Percentiles rank a stretch among this genome's conserved stretches.
phyloP scores from a whole-genome alignment of 2,329 filamentous ascomycete species.

The Ophiostoma pallidulum region DNA sequence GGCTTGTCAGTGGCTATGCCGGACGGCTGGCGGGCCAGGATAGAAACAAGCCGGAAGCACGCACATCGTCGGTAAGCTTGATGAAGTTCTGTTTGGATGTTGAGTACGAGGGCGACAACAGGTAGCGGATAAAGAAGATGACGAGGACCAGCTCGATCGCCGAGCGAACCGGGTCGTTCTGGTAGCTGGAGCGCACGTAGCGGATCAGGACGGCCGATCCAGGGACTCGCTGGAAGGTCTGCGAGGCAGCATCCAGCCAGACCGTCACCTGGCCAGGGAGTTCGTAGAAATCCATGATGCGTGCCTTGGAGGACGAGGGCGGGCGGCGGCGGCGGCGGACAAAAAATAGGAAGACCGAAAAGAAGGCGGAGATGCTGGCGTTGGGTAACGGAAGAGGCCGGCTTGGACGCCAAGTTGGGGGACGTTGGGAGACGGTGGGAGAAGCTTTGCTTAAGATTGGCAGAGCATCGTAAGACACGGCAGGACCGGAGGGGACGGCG shows the following conservation, averaged over 20 bases:
- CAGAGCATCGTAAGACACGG: neutral
- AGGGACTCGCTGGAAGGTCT: conserved; percentile 79
- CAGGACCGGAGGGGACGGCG: neutral
- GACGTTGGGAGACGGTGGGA: too few relatives aligned
- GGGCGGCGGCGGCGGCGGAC: too few relatives aligned
- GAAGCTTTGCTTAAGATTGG: too few relatives aligned
- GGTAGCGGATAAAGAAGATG: conserved; percentile 89
- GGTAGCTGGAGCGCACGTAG: conserved; percentile 95
- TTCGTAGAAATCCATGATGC: conserved; percentile 54
- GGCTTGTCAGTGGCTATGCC: too few relatives aligned
- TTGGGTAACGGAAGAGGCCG: too few relatives aligned
- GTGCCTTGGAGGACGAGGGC: neutral
- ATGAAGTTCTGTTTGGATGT: conserved; percentile 86
- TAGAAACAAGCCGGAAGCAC: conserved; percentile 6
- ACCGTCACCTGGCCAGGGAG: conserved; percentile 44
- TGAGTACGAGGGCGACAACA: conserved; percentile 85
- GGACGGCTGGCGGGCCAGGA: too few relatives aligned
- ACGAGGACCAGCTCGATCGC: conserved; percentile 89
- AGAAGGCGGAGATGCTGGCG: too few relatives aligned
- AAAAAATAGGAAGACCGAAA: neutral
- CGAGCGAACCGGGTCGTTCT: conserved; percentile 89
- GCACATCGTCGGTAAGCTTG: conserved; percentile 68
- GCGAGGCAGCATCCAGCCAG: conserved; percentile 42
- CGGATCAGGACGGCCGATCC: conserved; percentile 89
- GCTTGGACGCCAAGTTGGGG: too few relatives aligned